Evolutionary conservation across 805 yeast species (phyloP).

Genomic region (Wickerhamomyces bovis): DNA sequence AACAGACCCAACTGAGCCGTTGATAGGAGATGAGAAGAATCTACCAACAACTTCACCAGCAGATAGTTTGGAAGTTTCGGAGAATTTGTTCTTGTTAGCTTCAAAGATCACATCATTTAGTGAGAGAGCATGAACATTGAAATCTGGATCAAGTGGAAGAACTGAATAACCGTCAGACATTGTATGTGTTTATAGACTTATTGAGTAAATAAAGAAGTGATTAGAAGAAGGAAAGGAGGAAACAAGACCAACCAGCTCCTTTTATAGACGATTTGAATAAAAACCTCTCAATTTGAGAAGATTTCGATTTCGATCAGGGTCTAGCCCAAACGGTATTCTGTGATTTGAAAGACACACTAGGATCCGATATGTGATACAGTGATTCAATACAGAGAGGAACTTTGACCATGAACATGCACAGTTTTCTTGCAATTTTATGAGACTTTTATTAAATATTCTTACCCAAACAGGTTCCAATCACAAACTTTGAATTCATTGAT

Average conservation of each 20-base stretch:
- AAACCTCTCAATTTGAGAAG: background rate
- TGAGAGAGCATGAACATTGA: background rate
- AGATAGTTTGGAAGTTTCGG: background rate
- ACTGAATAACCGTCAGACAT: background rate
- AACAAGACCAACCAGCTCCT: background rate
- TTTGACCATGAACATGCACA: too few species aligned
- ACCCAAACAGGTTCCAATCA: slow-evolving; percentile 43
- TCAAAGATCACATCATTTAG: background rate
- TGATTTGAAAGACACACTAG: too few species aligned
- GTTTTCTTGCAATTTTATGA: background rate
- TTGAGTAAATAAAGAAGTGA: background rate
- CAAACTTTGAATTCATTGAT: slow-evolving; percentile 30
- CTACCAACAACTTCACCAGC: background rate
- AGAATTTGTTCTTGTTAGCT: background rate
- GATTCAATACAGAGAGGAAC: too few species aligned
- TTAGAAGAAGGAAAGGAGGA: background rate
- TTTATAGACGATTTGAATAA: background rate
- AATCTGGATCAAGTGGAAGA: background rate
- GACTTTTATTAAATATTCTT: background rate
- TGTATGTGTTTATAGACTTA: background rate
- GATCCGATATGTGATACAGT: too few species aligned
- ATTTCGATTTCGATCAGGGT: background rate
- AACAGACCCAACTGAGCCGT: background rate
- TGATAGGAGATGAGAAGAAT: background rate
- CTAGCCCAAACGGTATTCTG: background rate